A percentile compares a stretch with the other conserved stretches of the same genome.
Conservation (phyloP, 805 yeast species). For the Saccharomycodes ludwigii region DNA sequence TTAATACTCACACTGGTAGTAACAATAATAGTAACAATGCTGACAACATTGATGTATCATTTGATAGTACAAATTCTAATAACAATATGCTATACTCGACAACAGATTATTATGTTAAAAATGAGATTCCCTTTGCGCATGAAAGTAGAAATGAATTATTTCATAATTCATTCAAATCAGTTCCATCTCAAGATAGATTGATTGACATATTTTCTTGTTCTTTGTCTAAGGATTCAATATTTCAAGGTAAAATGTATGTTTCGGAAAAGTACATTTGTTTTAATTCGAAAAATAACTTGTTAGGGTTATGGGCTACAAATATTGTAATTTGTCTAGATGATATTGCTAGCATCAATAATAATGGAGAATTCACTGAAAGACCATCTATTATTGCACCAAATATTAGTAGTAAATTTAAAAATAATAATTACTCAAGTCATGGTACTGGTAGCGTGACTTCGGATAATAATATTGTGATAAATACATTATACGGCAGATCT, state of each 20-base stretch:
- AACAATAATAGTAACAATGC: not conserved
- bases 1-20: not conserved
- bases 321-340: constrained; percentile 62
- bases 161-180: constrained; percentile 56
- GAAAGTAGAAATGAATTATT: constrained; percentile 59
- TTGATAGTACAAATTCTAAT: too few species aligned
- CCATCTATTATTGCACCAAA: too few species aligned
- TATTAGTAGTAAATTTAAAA: constrained; percentile 6
- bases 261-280: constrained; percentile 73
- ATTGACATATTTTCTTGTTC: constrained; percentile 79
- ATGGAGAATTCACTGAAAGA: constrained; percentile 3
- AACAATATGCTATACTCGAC: too few species aligned
- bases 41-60: too few species aligned
- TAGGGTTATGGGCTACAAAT: constrained; percentile 79
- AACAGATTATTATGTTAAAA: not conserved
- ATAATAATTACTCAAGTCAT: constrained; percentile 2
- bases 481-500: constrained; percentile 5
- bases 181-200: constrained; percentile 58
- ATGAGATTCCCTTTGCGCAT: constrained; percentile 40
- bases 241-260: constrained; percentile 78
- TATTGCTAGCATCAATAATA: constrained; percentile 36
- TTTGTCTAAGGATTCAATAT: constrained; percentile 74
- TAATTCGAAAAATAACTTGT: constrained; percentile 51
- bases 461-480: not conserved
- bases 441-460: constrained; percentile 1